Conservation (phyloP, 257 asterid genomes). For the Scutellaria baicalensis region DNA sequence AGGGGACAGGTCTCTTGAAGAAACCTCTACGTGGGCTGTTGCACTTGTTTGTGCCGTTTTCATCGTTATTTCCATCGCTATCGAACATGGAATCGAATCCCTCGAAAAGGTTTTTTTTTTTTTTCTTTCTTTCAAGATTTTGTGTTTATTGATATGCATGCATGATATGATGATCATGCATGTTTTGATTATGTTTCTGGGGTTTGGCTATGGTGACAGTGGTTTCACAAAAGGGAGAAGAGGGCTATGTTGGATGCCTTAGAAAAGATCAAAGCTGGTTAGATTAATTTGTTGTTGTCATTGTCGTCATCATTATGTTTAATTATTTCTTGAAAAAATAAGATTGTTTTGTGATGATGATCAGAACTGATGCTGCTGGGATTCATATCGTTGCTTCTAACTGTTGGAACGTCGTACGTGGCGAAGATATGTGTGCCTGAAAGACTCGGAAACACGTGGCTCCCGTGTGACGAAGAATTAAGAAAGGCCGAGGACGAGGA, state of each 20-base stretch:
- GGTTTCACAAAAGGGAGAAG: constrained; percentile 57
- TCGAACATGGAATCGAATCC: constrained; percentile 65
- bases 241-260: constrained; percentile 64
- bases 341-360: background rate
- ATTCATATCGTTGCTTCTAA: constrained; percentile 55
- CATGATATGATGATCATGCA: background rate
- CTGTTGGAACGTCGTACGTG: constrained; percentile 41
- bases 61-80: constrained; percentile 43
- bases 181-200: background rate
- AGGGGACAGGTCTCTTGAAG: constrained; percentile 48
- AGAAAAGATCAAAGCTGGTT: constrained; percentile 67
- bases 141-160: too few species aligned
- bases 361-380: constrained; percentile 65
- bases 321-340: background rate
- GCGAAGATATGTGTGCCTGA: constrained; percentile 48
- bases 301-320: background rate
- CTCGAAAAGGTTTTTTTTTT: constrained; percentile 37
- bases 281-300: too few species aligned
- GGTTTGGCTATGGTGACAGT: constrained; percentile 20
- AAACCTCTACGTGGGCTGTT: constrained; percentile 86
- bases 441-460: constrained; percentile 44
- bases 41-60: constrained; percentile 64
- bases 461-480: constrained; percentile 35
- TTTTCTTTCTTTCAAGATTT: background rate
- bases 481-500: background rate